A percentile compares a stretch with the other conserved stretches of the same genome.
These are phyloP conservation scores for Fomitopsis betulina DNA, from an alignment of 1,284 basidiomycete genomes.

Conservation along the genomic window DNA sequence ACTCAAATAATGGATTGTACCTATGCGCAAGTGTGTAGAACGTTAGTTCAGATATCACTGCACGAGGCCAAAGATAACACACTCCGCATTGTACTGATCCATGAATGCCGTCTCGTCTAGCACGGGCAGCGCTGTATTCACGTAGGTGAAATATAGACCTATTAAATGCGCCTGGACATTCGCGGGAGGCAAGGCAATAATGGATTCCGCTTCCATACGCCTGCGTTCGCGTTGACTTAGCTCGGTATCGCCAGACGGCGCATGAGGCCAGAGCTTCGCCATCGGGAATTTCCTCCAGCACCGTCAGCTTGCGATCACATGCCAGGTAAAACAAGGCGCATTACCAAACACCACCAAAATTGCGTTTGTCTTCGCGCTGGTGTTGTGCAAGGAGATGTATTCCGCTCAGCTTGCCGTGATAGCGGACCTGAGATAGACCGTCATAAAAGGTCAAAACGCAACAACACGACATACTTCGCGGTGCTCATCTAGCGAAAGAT, in stretches of 20 bases:
- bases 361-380: conserved; percentile 51
- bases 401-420: conserved; percentile 70
- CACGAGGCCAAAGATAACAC: conserved; percentile 18
- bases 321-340: conserved; percentile 6
- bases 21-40: not conserved
- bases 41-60: not conserved
- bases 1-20: not conserved
- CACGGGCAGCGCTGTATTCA: conserved; percentile 75
- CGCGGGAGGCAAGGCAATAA: conserved; percentile 46
- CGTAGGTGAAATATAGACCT: conserved; percentile 73
- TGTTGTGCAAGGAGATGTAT: conserved; percentile 68
- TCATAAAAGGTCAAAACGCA: not conserved
- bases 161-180: conserved; percentile 65
- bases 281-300: conserved; percentile 61
- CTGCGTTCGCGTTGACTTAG: conserved; percentile 18
- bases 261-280: conserved; percentile 38
- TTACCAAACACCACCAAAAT: conserved; percentile 74
- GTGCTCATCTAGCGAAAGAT: conserved; percentile 79
- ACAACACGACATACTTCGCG: conserved; percentile 40
- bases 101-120: conserved; percentile 71
- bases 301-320: not conserved
- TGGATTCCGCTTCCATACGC: conserved; percentile 24
- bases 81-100: conserved; percentile 58
- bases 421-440: conserved; percentile 53
- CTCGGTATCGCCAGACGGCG: not conserved